phyloP scores from a whole-genome alignment of 768 basidiomycete species.

The Leucocoprinus sp. region DNA sequence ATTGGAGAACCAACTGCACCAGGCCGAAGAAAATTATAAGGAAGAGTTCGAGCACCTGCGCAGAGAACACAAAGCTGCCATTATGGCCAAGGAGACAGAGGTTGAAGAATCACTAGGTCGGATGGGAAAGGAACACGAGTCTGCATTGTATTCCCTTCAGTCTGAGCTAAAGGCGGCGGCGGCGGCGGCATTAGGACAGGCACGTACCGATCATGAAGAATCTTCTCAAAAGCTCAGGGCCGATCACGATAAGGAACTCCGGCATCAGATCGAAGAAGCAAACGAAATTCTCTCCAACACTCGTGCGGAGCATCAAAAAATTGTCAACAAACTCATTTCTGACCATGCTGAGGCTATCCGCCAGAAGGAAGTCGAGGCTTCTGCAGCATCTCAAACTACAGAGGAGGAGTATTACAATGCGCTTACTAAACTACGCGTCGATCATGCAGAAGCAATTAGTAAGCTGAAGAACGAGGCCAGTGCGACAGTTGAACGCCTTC shows the following conservation, averaged over 20 bases:
- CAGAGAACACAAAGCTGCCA: constrained; percentile 37
- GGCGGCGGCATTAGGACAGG: constrained; percentile 32
- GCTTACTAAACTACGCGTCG: constrained; percentile 64
- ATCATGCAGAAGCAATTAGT: constrained; percentile 61
- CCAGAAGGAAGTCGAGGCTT: constrained; percentile 52
- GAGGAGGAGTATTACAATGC: constrained; percentile 81
- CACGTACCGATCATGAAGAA: constrained; percentile 50
- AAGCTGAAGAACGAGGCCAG: constrained; percentile 52
- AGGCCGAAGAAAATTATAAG: constrained; percentile 42
- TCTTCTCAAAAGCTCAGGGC: constrained; percentile 48
- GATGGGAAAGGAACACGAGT: constrained; percentile 33
- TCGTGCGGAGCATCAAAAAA: constrained; percentile 46
- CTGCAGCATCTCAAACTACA: constrained; percentile 52
- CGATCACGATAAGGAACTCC: constrained; percentile 48
- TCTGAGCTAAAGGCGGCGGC: constrained; percentile 37
- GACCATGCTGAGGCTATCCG: constrained; percentile 53
- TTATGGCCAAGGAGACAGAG: constrained; percentile 22
- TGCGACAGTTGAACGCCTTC: constrained; percentile 58
- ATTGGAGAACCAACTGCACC: constrained; percentile 41
- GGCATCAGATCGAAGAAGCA: constrained; percentile 46
- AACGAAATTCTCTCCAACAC: constrained; percentile 38
- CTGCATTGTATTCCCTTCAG: constrained; percentile 28
- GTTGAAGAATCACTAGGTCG: not conserved
- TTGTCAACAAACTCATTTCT: constrained; percentile 35
- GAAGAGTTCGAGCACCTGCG: constrained; percentile 41